Conservation (phyloP, 257 asterid species). For the Mitragyna speciosa region DNA sequence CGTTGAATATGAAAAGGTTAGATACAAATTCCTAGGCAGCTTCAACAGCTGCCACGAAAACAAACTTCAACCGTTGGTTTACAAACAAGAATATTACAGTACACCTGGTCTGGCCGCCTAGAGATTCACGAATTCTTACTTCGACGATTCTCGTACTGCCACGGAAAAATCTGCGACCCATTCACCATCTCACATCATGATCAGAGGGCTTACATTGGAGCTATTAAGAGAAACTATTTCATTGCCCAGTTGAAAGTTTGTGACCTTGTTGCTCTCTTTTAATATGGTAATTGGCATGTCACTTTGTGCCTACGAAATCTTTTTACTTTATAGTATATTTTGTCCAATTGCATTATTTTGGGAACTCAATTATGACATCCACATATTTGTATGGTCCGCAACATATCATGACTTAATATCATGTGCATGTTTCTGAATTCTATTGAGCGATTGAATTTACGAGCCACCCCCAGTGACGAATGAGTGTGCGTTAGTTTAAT, state of each 20-base stretch:
- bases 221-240: slow-evolving; percentile 9
- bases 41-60: slow-evolving; percentile 23
- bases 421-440: background rate
- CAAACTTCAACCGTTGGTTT: slow-evolving; percentile 2
- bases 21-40: slow-evolving; percentile 6
- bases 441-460: no score
- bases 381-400: background rate
- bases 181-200: background rate
- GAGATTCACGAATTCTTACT: background rate
- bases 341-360: background rate
- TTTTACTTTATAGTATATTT: background rate
- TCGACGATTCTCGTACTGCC: slow-evolving; percentile 5
- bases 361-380: slow-evolving; percentile 7
- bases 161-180: background rate
- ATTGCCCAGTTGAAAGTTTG: background rate
- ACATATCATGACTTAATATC: background rate
- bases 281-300: background rate
- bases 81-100: background rate
- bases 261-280: background rate
- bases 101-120: background rate
- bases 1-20: background rate
- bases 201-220: background rate
- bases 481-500: no score
- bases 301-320: background rate
- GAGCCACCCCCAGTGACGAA: no score